Percentiles rank a stretch among this genome's conserved stretches.
Evolutionary conservation across 345 rosid species (phyloP).

Genomic region (Corymbia maculata): DNA sequence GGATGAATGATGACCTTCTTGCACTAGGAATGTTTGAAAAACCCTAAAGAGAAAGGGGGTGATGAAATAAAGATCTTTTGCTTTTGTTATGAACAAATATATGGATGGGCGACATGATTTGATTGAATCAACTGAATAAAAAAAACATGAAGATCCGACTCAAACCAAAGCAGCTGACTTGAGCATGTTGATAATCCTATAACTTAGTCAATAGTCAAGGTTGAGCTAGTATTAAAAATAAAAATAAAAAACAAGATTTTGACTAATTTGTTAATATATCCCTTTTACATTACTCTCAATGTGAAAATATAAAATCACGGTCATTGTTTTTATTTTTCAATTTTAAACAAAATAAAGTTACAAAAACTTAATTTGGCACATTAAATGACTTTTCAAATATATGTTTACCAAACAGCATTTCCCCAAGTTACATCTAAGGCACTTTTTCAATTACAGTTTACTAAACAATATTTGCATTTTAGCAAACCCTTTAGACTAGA

Average conservation of each 20-base stretch:
- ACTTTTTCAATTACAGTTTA: too few relatives aligned
- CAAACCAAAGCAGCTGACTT: background rate
- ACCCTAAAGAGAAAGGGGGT: background rate
- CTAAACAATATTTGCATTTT: rapidly evolving
- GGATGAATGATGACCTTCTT: background rate
- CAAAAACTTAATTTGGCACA: rapidly evolving
- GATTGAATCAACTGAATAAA: background rate
- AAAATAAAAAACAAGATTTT: too few relatives aligned
- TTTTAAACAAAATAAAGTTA: background rate
- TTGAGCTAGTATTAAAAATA: background rate
- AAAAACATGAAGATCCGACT: background rate
- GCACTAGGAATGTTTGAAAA: background rate
- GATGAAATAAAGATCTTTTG: background rate
- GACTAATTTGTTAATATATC: background rate
- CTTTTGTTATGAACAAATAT: background rate
- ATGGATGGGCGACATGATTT: too few relatives aligned
- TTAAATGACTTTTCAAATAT: too few relatives aligned
- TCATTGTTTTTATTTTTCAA: too few relatives aligned
- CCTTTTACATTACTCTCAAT: background rate
- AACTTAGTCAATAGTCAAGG: background rate
- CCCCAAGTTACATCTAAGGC: background rate
- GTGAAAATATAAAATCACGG: too few relatives aligned
- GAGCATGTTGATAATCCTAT: background rate
- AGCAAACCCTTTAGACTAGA: rapidly evolving
- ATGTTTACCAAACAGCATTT: background rate